Conservation (phyloP, 441 rosid species). For the Mallotus japonicus region DNA sequence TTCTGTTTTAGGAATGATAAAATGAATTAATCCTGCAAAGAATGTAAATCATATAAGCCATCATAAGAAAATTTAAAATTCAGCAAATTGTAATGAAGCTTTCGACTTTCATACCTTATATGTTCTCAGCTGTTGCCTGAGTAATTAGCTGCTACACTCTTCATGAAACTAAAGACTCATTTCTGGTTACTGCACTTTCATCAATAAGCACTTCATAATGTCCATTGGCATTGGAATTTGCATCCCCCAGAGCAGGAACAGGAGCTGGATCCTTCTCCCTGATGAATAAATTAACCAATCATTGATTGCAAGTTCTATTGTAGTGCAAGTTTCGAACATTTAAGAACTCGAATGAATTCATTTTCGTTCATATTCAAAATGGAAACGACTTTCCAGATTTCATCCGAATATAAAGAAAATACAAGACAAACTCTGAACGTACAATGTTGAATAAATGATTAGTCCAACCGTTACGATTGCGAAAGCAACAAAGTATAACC, state of each 20-base stretch:
- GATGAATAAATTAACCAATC: neutral
- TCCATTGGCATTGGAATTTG: neutral
- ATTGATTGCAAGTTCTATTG: neutral
- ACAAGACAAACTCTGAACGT: neutral
- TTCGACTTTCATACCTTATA: no score
- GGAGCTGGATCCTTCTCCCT: constrained; percentile 33
- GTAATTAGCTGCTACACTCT: neutral
- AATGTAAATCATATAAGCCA: no score
- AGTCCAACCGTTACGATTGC: constrained; percentile 43
- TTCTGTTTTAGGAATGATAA: no score
- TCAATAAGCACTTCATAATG: constrained; percentile 33
- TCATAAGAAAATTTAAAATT: no score
- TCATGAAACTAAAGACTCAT: constrained; percentile 12
- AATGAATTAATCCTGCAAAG: no score
- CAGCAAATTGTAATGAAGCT: no score
- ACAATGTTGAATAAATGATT: constrained; percentile 45
- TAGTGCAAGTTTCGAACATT: neutral
- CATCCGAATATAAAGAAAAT: no score
- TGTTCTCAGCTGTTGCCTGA: no score
- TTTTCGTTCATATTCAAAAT: no score
- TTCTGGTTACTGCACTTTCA: constrained; percentile 9
- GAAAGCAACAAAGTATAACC: constrained; percentile 55
- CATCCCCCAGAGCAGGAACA: constrained; percentile 15
- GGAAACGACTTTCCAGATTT: no score
- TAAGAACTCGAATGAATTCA: no score